These are phyloP conservation scores for Roridomyces roridus DNA, from an alignment of 768 basidiomycete genomes.

Conservation along the genomic window DNA sequence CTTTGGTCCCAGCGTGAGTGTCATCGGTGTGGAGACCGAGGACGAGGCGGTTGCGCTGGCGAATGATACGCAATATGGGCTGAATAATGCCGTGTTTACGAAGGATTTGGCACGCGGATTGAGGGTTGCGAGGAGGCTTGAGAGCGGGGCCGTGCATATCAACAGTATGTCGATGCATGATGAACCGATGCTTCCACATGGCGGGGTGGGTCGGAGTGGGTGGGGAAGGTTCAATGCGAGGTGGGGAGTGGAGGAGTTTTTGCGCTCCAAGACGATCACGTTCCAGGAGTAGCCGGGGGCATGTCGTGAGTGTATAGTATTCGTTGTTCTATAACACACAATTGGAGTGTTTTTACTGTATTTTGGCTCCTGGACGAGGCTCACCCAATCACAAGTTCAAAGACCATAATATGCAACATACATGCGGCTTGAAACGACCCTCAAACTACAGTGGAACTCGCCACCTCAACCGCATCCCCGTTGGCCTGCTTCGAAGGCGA, in stretches of 20 bases:
- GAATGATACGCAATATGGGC: constrained; percentile 22
- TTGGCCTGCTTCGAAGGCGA: no score
- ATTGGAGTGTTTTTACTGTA: no score
- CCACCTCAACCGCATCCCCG: no score
- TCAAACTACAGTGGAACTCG: no score
- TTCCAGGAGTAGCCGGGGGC: constrained; percentile 9
- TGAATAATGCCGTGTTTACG: constrained; percentile 23
- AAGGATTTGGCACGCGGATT: constrained; percentile 16
- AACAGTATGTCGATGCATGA: constrained; percentile 24
- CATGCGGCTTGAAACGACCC: no score
- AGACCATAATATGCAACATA: no score
- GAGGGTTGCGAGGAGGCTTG: constrained; percentile 19
- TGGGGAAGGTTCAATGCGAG: constrained; percentile 24
- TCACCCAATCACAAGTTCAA: no score
- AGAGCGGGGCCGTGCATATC: constrained; percentile 25
- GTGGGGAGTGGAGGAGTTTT: constrained; percentile 22
- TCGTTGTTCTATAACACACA: no score
- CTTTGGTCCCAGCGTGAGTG: constrained; percentile 24
- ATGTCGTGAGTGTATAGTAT: no score
- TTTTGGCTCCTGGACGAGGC: no score
- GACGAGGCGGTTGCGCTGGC: constrained; percentile 24
- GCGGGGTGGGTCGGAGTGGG: constrained; percentile 20
- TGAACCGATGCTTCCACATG: constrained; percentile 21
- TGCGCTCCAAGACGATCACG: constrained; percentile 21
- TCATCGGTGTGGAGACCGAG: constrained; percentile 19